Conservation (phyloP, 1,284 basidiomycete species). For the Clitocybe nebularis region DNA sequence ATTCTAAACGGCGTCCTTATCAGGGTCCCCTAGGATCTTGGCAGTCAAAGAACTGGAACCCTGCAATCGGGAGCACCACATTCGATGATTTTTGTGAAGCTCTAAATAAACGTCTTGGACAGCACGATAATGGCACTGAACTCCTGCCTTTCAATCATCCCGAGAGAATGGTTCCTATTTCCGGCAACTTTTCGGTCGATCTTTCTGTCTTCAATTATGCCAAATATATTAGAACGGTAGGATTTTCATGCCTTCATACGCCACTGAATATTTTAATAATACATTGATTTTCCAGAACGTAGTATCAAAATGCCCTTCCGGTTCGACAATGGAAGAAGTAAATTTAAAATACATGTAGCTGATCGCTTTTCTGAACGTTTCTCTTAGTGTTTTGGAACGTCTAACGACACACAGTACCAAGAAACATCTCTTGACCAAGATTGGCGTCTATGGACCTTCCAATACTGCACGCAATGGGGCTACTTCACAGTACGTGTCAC, state of each 20-base stretch:
- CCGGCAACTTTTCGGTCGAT: slow-evolving; percentile 45
- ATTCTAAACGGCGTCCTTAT: too few relatives aligned
- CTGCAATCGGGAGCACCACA: slow-evolving; percentile 50
- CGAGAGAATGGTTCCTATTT: slow-evolving; percentile 38
- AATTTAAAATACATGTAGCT: slow-evolving; percentile 17
- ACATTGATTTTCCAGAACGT: slow-evolving; percentile 39
- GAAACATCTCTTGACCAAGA: slow-evolving; percentile 59
- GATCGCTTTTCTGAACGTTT: background rate
- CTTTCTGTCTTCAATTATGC: slow-evolving; percentile 73
- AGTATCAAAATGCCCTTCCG: slow-evolving; percentile 56
- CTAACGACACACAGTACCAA: slow-evolving; percentile 65
- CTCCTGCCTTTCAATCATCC: slow-evolving; percentile 42
- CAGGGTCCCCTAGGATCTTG: slow-evolving; percentile 41
- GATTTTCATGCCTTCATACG: too few relatives aligned
- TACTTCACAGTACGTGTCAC: slow-evolving; percentile 65
- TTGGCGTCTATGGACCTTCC: slow-evolving; percentile 90
- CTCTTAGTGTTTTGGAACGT: slow-evolving; percentile 81
- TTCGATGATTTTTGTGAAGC: slow-evolving; percentile 75
- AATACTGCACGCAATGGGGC: slow-evolving; percentile 93
- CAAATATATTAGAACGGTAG: slow-evolving; percentile 66
- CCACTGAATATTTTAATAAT: too few relatives aligned
- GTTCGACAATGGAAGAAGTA: slow-evolving; percentile 57
- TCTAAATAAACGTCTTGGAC: slow-evolving; percentile 44
- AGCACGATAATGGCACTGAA: slow-evolving; percentile 19
- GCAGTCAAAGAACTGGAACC: slow-evolving; percentile 71